A percentile compares a stretch with the other conserved stretches of the same genome.
These are phyloP conservation scores for Populus pruinosa DNA, from an alignment of 345 rosid species.

Conservation along the genomic window DNA sequence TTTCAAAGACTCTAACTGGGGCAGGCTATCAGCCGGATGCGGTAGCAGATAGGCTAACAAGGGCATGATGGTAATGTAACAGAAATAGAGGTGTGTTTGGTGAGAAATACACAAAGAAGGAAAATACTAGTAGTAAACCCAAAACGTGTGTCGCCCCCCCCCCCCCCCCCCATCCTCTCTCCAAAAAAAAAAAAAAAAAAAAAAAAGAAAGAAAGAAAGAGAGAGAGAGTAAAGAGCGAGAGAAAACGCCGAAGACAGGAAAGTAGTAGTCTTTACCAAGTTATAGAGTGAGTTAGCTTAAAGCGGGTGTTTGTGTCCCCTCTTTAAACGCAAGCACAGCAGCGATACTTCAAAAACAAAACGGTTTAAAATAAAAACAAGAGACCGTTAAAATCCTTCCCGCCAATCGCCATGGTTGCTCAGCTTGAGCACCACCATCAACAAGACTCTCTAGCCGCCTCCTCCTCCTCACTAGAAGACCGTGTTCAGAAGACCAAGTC, in stretches of 20 bases:
- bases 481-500: constrained; percentile 56
- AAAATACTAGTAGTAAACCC: neutral
- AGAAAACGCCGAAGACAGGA: constrained; percentile 12
- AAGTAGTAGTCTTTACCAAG: constrained; percentile 1
- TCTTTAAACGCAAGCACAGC: neutral
- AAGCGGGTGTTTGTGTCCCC: neutral
- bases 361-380: constrained; percentile 23
- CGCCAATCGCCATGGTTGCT: constrained; percentile 65
- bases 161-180: neutral
- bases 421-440: constrained; percentile 49
- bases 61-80: neutral
- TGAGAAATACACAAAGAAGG: neutral
- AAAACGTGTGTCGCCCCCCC: neutral
- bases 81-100: constrained; percentile 11
- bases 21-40: too few relatives aligned
- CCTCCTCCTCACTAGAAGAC: constrained; percentile 23
- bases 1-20: too few relatives aligned
- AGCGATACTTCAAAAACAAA: neutral
- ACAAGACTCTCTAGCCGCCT: constrained; percentile 15
- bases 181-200: neutral
- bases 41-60: neutral
- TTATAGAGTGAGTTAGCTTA: neutral
- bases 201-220: neutral
- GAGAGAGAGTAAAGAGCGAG: neutral
- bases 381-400: constrained; percentile 35